Evolutionary conservation across 1,139 yeast species (phyloP).

Genomic region (Arxiozyma telluris): DNA sequence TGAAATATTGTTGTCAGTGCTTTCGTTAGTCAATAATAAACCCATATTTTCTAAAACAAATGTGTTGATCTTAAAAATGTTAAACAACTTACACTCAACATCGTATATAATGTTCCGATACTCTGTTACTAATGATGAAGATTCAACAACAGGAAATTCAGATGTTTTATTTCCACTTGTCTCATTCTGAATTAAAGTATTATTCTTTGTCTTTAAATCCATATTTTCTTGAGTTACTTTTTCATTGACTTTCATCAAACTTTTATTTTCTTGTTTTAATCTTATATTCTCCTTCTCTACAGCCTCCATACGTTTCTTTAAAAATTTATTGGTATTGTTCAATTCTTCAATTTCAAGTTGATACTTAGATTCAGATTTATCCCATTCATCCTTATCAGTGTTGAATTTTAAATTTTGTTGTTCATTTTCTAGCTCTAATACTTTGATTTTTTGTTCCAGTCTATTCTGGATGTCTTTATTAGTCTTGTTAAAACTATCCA

Average conservation of each 20-base stretch:
- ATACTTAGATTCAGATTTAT: not conserved
- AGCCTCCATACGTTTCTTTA: not conserved
- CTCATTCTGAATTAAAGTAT: not conserved
- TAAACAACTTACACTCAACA: slow-evolving; percentile 14
- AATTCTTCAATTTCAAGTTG: not conserved
- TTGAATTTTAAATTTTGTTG: not conserved
- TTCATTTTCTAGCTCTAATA: not conserved
- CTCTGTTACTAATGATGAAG: not conserved
- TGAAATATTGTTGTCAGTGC: slow-evolving; percentile 5
- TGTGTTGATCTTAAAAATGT: slow-evolving; percentile 29
- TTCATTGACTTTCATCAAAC: not conserved
- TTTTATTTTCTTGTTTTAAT: not conserved
- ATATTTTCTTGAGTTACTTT: not conserved
- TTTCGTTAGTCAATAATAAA: slow-evolving; percentile 38
- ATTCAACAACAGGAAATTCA: not conserved
- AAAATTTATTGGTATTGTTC: not conserved
- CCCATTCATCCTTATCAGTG: not conserved
- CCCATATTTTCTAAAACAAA: slow-evolving; percentile 70
- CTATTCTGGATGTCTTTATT: not conserved
- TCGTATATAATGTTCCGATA: not conserved
- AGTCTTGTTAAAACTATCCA: not conserved
- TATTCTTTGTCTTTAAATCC: no score
- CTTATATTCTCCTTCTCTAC: not conserved
- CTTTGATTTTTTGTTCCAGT: not conserved
- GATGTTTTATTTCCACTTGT: not conserved